A percentile compares a stretch with the other conserved stretches of the same genome.
Conservation (phyloP, 306 rosid genomes). For the Oemleria cerasiformis region DNA sequence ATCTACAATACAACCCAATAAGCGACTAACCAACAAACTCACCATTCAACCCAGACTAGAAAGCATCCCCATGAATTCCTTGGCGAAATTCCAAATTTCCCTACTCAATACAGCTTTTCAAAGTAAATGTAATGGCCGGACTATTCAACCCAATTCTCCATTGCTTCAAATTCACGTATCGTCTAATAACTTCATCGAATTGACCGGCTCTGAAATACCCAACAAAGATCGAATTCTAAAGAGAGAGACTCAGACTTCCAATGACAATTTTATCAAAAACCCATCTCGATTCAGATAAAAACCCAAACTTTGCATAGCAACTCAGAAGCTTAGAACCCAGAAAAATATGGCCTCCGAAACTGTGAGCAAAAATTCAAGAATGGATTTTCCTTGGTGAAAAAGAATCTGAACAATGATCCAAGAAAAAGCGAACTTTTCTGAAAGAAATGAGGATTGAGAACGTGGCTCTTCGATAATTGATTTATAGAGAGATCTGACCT, state of each 20-base stretch:
- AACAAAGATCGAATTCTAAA: slow-evolving; percentile 29
- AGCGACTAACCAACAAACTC: slow-evolving; percentile 50
- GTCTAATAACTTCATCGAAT: slow-evolving; percentile 23
- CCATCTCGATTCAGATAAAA: slow-evolving; percentile 21
- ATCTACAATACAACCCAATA: slow-evolving; percentile 16
- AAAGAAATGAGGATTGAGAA: slow-evolving; percentile 2
- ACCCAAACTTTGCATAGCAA: slow-evolving; percentile 24
- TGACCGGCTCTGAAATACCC: slow-evolving; percentile 28
- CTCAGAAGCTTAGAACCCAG: slow-evolving; percentile 29
- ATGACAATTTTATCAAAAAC: slow-evolving; percentile 13
- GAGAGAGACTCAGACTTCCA: slow-evolving; percentile 11
- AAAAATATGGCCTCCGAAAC: slow-evolving; percentile 18
- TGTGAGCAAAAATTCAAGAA: slow-evolving; percentile 22
- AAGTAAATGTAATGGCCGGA: slow-evolving; percentile 26
- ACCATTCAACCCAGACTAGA: slow-evolving; percentile 32
- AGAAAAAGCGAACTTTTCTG: slow-evolving; percentile 8
- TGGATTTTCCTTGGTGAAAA: slow-evolving; percentile 25
- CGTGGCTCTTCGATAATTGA: background rate
- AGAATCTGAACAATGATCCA: slow-evolving; percentile 24
- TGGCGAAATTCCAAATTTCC: slow-evolving; percentile 35
- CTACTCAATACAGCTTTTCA: slow-evolving; percentile 32
- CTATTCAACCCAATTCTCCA: slow-evolving; percentile 25
- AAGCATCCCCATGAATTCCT: slow-evolving; percentile 42
- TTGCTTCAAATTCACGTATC: slow-evolving; percentile 26
- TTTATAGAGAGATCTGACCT: too few species aligned